Percentiles rank a stretch among this genome's conserved stretches.
phyloP scores from a whole-genome alignment of 2,329 filamentous ascomycete genomes.

The Zymoseptoria ardabiliae region DNA sequence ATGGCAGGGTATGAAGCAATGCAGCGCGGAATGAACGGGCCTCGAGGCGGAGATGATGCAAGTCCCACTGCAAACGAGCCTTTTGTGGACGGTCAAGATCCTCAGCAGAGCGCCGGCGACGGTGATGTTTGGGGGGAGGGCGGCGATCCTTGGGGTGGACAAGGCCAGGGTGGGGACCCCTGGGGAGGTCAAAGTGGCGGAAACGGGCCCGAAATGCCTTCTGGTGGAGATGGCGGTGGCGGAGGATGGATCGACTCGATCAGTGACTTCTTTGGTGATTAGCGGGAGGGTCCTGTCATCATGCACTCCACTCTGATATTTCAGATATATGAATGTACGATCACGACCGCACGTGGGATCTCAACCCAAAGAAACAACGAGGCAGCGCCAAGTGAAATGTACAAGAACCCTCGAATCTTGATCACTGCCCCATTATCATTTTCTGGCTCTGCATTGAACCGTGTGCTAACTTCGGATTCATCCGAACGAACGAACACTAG shows the following conservation, averaged over 20 bases:
- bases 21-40: conserved; percentile 43
- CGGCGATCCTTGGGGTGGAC: conserved; percentile 8
- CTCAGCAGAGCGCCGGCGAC: not conserved
- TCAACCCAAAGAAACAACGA: not conserved
- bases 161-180: conserved; percentile 22
- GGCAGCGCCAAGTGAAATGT: not conserved
- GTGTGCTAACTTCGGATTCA: not conserved
- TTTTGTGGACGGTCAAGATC: conserved; percentile 12
- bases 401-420: not conserved
- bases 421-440: not conserved
- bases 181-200: conserved; percentile 31
- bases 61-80: conserved; percentile 28
- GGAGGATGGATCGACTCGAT: conserved; percentile 18
- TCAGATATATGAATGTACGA: not conserved
- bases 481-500: not conserved
- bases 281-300: not conserved
- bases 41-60: conserved; percentile 23
- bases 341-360: not conserved
- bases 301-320: not conserved
- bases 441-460: not conserved
- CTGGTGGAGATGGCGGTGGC: conserved; percentile 19
- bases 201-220: conserved; percentile 24
- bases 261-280: conserved; percentile 15
- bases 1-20: conserved; percentile 59
- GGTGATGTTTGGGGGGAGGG: conserved; percentile 8